These are phyloP conservation scores for Lactifluus echinatus DNA, from an alignment of 768 basidiomycete species.

Conservation along the genomic window DNA sequence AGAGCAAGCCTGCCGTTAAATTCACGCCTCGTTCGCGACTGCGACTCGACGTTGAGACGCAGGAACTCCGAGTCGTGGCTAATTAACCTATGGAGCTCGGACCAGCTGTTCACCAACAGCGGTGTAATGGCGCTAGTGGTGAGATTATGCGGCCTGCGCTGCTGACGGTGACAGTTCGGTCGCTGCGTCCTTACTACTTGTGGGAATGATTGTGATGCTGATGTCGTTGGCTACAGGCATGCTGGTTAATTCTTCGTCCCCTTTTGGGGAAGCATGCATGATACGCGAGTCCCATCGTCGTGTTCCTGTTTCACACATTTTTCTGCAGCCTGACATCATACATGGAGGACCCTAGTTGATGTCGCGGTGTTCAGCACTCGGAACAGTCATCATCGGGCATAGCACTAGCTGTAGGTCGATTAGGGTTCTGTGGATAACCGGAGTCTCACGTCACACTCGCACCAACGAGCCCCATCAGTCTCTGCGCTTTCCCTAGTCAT, in stretches of 20 bases:
- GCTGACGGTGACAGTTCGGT: too few species aligned
- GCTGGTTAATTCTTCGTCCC: neutral
- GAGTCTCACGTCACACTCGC: neutral
- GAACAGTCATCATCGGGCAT: neutral
- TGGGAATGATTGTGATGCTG: neutral
- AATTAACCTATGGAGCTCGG: too few species aligned
- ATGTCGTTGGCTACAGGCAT: neutral
- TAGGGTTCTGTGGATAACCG: neutral
- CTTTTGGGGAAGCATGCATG: neutral
- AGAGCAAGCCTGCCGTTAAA: too few species aligned
- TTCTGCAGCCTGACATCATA: neutral
- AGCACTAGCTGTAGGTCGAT: neutral
- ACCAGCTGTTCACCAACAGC: too few species aligned
- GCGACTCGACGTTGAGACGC: neutral
- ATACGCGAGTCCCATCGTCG: neutral
- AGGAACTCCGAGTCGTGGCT: too few species aligned
- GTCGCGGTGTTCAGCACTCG: too few species aligned
- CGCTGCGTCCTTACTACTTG: neutral
- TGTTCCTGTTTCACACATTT: neutral
- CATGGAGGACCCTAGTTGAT: neutral
- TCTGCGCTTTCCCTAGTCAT: constrained; percentile 9
- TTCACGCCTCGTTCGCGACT: neutral
- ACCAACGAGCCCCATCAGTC: constrained; percentile 9
- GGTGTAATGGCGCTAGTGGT: too few species aligned
- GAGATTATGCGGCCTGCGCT: too few species aligned